Evolutionary conservation across 805 yeast genomes (phyloP).

Genomic region (Lipomyces spencermartinsiae): DNA sequence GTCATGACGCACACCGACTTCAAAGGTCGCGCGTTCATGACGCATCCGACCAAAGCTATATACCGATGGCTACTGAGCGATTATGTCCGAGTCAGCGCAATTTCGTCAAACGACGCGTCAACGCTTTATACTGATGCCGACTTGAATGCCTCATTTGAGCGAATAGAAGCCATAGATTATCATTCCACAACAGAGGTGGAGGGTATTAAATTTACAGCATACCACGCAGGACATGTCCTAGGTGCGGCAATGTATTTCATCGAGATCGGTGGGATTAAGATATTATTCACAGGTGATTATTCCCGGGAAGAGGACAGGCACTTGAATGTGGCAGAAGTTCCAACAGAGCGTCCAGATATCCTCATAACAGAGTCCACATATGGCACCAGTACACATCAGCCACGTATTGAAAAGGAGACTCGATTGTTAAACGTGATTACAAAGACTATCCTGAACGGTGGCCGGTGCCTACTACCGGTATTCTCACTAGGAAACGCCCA

Average conservation of each 20-base stretch:
- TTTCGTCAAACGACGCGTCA: conserved; percentile 33
- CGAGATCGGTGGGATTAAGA: conserved; percentile 89
- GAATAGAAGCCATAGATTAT: conserved; percentile 91
- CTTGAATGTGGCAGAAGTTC: conserved; percentile 92
- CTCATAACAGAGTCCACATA: conserved; percentile 94
- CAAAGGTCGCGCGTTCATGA: conserved; percentile 96
- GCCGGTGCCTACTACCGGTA: conserved; percentile 89
- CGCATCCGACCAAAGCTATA: conserved; percentile 98
- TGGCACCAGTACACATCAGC: conserved; percentile 97
- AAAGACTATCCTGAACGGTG: conserved; percentile 83
- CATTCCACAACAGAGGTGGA: conserved; percentile 95
- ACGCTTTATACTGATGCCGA: conserved; percentile 89
- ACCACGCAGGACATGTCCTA: conserved; percentile 99
- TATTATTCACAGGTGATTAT: conserved; percentile 94
- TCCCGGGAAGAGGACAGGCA: conserved; percentile 96
- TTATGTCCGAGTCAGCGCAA: conserved; percentile 79
- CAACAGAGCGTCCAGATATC: conserved; percentile 84
- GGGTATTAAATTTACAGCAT: conserved; percentile 95
- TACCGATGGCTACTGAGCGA: conserved; percentile 94
- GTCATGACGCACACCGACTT: conserved; percentile 97
- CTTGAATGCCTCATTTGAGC: conserved; percentile 81
- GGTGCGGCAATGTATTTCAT: conserved; percentile 98
- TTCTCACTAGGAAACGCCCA: conserved; percentile 98
- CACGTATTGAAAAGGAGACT: conserved; percentile 81
- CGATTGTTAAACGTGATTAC: conserved; percentile 83